These are phyloP conservation scores for Sclerotinia trifoliorum DNA, from an alignment of 2,329 filamentous ascomycete genomes.

Conservation along the genomic window DNA sequence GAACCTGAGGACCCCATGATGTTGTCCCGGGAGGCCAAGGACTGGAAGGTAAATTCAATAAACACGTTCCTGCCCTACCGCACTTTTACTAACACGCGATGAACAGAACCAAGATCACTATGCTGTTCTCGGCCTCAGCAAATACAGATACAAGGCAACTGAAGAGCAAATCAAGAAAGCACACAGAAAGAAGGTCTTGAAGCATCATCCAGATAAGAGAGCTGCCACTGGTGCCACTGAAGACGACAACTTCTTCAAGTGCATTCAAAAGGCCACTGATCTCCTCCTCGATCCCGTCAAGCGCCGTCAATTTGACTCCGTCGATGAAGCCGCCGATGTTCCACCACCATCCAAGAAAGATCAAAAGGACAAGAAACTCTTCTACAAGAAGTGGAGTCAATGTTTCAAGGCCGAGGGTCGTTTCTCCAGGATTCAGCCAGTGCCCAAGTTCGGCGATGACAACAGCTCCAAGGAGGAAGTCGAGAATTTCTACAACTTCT, in stretches of 20 bases:
- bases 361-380: constrained; percentile 72
- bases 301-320: constrained; percentile 93
- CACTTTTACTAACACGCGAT: constrained; percentile 25
- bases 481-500: constrained; percentile 98
- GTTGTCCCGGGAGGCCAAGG: constrained; percentile 91
- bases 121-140: constrained; percentile 87
- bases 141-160: constrained; percentile 88
- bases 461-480: constrained; percentile 86
- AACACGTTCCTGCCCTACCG: not conserved
- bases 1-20: constrained; percentile 92
- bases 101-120: constrained; percentile 90
- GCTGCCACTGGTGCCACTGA: constrained; percentile 83
- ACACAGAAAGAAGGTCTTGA: constrained; percentile 98
- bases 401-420: constrained; percentile 91
- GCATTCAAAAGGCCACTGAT: constrained; percentile 97
- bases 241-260: constrained; percentile 99
- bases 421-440: constrained; percentile 88
- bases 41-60: constrained; percentile 80
- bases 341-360: constrained; percentile 93
- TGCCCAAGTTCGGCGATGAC: constrained; percentile 80
- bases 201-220: constrained; percentile 99
- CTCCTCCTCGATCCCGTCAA: constrained; percentile 88
- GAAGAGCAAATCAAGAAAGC: constrained; percentile 99
- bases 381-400: constrained; percentile 89
- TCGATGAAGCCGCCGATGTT: constrained; percentile 90